Conservation (phyloP, 371 early-diverging fungal species). For the Apophysomyces trapeziformis region DNA sequence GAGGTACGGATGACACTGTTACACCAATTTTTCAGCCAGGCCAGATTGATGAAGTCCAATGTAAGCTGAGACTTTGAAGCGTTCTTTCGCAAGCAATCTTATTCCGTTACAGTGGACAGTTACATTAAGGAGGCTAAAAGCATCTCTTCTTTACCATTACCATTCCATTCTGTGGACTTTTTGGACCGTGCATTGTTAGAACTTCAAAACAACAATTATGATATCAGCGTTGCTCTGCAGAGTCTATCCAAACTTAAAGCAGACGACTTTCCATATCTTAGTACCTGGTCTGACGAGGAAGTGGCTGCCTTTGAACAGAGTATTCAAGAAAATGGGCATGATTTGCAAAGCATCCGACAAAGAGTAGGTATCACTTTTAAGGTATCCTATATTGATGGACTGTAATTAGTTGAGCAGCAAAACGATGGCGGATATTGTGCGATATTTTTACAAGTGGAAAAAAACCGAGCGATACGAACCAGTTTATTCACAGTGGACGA, state of each 20-base stretch:
- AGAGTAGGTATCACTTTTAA: slow-evolving; percentile 23
- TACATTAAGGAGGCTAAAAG: slow-evolving; percentile 54
- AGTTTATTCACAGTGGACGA: slow-evolving; percentile 74
- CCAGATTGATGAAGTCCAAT: slow-evolving; percentile 37
- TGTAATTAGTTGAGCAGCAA: slow-evolving; percentile 56
- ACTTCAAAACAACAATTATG: slow-evolving; percentile 59
- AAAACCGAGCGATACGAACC: slow-evolving; percentile 71
- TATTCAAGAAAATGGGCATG: slow-evolving; percentile 72
- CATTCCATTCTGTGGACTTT: slow-evolving; percentile 56
- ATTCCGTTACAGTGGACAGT: slow-evolving; percentile 35
- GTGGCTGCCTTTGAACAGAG: slow-evolving; percentile 70
- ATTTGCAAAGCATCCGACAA: slow-evolving; percentile 66
- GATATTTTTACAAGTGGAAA: slow-evolving; percentile 77
- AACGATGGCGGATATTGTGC: slow-evolving; percentile 67
- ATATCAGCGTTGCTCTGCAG: slow-evolving; percentile 60
- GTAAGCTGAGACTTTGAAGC: slow-evolving; percentile 26
- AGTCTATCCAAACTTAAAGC: slow-evolving; percentile 53
- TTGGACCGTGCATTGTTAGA: slow-evolving; percentile 67
- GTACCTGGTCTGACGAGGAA: slow-evolving; percentile 67
- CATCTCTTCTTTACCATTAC: slow-evolving; percentile 42
- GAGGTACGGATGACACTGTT: slow-evolving; percentile 58
- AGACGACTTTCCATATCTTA: slow-evolving; percentile 54
- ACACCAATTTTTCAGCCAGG: slow-evolving; percentile 46
- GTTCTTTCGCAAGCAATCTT: background rate
- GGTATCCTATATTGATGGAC: slow-evolving; percentile 21